Conservation (phyloP, 495 filamentous ascomycete genomes). For the Staphylotrichum tortipilum region DNA sequence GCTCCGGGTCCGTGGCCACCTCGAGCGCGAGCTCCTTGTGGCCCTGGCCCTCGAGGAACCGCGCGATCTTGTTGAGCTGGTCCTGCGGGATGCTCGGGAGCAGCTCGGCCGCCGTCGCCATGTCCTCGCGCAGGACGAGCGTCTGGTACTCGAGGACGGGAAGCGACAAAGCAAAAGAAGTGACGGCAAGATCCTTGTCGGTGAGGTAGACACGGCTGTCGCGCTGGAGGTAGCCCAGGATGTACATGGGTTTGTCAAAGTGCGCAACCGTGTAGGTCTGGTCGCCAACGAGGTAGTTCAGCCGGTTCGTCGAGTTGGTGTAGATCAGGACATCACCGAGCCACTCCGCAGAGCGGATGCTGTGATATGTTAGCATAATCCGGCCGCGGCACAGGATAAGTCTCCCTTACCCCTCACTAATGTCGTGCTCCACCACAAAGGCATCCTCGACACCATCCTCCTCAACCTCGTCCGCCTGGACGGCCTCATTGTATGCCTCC, state of each 20-base stretch:
- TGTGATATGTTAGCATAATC: conserved; percentile 25
- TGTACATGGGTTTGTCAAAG: conserved; percentile 91
- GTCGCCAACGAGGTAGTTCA: conserved; percentile 97
- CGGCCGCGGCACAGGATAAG: not conserved
- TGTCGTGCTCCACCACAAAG: conserved; percentile 90
- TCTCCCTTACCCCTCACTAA: conserved; percentile 65
- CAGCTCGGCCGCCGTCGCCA: conserved; percentile 82
- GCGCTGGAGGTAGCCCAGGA: conserved; percentile 88
- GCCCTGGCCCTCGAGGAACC: conserved; percentile 95
- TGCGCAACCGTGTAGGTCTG: conserved; percentile 98
- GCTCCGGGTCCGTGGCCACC: conserved; percentile 91
- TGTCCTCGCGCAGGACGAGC: conserved; percentile 85
- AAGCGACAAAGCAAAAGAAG: conserved; percentile 84
- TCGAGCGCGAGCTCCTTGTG: conserved; percentile 93
- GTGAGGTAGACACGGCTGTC: conserved; percentile 88
- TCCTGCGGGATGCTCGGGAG: conserved; percentile 75
- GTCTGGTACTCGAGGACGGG: conserved; percentile 98
- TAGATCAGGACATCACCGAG: conserved; percentile 98
- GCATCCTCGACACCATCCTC: conserved; percentile 97
- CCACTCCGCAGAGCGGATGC: conserved; percentile 93
- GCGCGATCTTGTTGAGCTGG: conserved; percentile 93
- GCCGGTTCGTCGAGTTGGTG: conserved; percentile 89
- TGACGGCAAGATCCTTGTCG: conserved; percentile 88
- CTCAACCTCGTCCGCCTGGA: conserved; percentile 73
- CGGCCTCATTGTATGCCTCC: conserved; percentile 73